Conservation (phyloP, 495 filamentous ascomycete genomes). For the Aspergillus kassunensis region DNA sequence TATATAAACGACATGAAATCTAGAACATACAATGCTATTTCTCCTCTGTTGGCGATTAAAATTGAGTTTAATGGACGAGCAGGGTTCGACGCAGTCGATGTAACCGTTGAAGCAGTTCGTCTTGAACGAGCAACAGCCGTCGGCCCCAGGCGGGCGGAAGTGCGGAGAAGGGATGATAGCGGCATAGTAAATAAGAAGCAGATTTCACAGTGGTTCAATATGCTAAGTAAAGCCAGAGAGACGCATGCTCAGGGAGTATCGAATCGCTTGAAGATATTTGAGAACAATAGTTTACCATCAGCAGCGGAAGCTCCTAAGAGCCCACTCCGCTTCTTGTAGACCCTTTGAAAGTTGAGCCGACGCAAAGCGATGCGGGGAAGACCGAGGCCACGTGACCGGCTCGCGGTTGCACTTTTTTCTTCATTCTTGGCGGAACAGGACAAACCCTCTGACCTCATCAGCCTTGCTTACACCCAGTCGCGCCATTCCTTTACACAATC, state of each 20-base stretch:
- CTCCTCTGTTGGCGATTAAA: constrained; percentile 92
- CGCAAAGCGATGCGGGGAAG: constrained; percentile 45
- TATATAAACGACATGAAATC: neutral
- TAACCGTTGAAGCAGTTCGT: constrained; percentile 35
- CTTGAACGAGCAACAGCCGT: constrained; percentile 29
- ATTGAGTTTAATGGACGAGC: constrained; percentile 69
- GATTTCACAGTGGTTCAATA: constrained; percentile 6
- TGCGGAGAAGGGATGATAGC: constrained; percentile 46
- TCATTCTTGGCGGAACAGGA: constrained; percentile 11
- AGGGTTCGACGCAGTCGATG: constrained; percentile 17
- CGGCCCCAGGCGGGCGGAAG: constrained; percentile 36
- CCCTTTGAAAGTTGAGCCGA: constrained; percentile 30
- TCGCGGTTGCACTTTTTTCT: constrained; percentile 12
- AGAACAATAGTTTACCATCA: constrained; percentile 8
- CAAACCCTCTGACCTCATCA: constrained; percentile 12
- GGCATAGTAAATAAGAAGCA: constrained; percentile 32
- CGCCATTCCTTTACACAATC: neutral
- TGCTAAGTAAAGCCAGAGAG: constrained; percentile 2
- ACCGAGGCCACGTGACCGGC: constrained; percentile 22
- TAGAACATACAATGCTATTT: constrained; percentile 75
- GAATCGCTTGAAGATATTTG: neutral
- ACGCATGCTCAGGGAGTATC: constrained; percentile 19
- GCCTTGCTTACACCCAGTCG: neutral
- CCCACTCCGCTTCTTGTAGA: constrained; percentile 5
- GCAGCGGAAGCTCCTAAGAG: neutral